These are phyloP conservation scores for Fusarium metavorans DNA, from an alignment of 2,329 filamentous ascomycete genomes.

Conservation along the genomic window DNA sequence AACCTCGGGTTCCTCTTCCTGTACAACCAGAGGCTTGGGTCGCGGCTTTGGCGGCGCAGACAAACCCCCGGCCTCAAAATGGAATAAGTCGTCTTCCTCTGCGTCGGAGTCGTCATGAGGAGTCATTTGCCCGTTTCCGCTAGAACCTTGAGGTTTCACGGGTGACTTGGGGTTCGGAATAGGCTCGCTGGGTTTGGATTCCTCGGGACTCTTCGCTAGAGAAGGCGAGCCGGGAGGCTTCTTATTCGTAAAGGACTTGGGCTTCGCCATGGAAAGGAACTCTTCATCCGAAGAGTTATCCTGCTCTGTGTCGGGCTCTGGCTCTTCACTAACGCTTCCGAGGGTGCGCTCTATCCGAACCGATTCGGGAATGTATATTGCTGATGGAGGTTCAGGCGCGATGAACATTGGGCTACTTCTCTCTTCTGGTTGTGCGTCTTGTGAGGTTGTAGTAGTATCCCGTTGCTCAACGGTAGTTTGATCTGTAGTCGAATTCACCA, in stretches of 20 bases:
- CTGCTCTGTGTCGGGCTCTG: constrained; percentile 41
- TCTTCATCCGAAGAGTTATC: constrained; percentile 55
- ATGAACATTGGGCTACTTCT: constrained; percentile 11
- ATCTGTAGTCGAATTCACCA: constrained; percentile 55
- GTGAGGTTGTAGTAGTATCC: constrained; percentile 21
- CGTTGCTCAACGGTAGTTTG: constrained; percentile 36
- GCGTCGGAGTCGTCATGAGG: constrained; percentile 24
- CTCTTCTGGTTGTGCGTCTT: constrained; percentile 7
- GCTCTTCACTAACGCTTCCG: constrained; percentile 45
- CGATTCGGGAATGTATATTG: constrained; percentile 26
- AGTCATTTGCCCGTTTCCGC: neutral
- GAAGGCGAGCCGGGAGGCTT: constrained; percentile 32
- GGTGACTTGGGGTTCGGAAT: constrained; percentile 6
- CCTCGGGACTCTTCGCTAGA: constrained; percentile 24
- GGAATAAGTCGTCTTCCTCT: constrained; percentile 58
- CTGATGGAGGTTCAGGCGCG: constrained; percentile 33
- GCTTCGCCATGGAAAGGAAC: constrained; percentile 55
- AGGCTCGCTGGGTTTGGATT: constrained; percentile 9
- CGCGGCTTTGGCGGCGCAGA: constrained; percentile 46
- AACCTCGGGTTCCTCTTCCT: constrained; percentile 51
- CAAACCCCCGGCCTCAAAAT: constrained; percentile 56
- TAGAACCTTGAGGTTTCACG: constrained; percentile 8
- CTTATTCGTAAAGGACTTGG: constrained; percentile 48
- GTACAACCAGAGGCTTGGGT: constrained; percentile 41
- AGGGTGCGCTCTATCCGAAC: constrained; percentile 33